Evolutionary conservation across 1,284 basidiomycete genomes (phyloP), one percentile per base, ranked within the genome.

Genomic region (Cerrena zonata): DNA sequence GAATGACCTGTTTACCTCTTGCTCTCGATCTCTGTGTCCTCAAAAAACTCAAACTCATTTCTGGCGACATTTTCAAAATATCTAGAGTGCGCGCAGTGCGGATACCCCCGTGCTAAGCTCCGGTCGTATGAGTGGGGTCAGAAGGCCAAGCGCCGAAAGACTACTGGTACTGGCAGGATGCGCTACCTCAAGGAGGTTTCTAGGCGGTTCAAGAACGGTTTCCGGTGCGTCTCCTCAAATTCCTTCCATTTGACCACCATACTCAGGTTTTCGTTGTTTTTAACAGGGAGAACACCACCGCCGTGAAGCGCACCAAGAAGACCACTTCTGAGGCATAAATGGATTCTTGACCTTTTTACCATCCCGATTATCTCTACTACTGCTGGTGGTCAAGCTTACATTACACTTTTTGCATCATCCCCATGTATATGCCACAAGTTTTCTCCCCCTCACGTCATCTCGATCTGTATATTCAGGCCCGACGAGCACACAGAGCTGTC

Each of bases 91-190:
- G 89, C 88, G 48, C 88, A 92, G 69, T 98, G 96, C 71, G 96
- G 95, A 53, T 98, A 94, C 78, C 95, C 95, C 51, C 77, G 91
- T 53, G 94, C 95, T 57, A 98, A 94, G 78, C 77, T 94, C 65
- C 86, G 95, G 68, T 94, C 91, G 64, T 98, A 86, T 76, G 89
- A 98, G 76, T 99, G 95, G 95, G 92, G 93, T 62, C 81, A 87
- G 71, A 99, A 99, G 84, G 95, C 94, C 54, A 97, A 98, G 86
- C 88, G 95, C 77, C 88, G 95, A 85, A 95, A 96, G 86, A 96
- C 94, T 51, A 94, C 94, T 59, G 95, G 95, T 62, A 94, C 95
- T 62, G 95, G 95, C 61, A 84, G 95, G 67, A 96, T 97, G 94
- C 79, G 80, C 60, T 85, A 94, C 84, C 83, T 99, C 74, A 96